Evolutionary conservation across 306 rosid genomes (phyloP).

Genomic region (Delonix regia): DNA sequence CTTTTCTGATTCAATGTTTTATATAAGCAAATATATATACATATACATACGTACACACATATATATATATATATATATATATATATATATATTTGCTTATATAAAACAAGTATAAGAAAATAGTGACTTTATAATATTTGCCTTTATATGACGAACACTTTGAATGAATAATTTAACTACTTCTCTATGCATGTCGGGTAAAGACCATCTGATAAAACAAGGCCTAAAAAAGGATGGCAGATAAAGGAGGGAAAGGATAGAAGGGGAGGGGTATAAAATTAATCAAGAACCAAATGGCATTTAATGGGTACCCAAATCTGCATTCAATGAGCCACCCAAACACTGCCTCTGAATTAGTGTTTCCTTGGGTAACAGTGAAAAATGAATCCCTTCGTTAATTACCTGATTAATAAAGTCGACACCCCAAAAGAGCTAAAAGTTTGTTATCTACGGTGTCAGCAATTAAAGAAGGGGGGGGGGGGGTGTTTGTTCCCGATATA

Average conservation of each 20-base stretch:
- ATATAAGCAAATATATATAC: background rate
- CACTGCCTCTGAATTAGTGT: slow-evolving; percentile 50
- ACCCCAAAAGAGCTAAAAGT: slow-evolving; percentile 23
- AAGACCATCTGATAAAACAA: slow-evolving; percentile 39
- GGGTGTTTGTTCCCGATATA: slow-evolving; percentile 43
- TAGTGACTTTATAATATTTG: no score
- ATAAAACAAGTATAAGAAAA: no score
- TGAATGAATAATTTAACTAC: slow-evolving; percentile 46
- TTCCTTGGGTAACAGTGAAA: slow-evolving; percentile 20
- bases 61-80: no score
- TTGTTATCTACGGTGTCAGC: slow-evolving; percentile 39
- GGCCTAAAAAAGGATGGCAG: slow-evolving; percentile 35
- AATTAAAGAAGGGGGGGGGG: slow-evolving; percentile 44
- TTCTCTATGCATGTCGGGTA: slow-evolving; percentile 49
- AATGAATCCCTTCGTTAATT: slow-evolving; percentile 11
- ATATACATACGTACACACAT: no score
- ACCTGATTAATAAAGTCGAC: slow-evolving; percentile 16
- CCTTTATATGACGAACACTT: slow-evolving; percentile 43
- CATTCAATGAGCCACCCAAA: slow-evolving; percentile 55
- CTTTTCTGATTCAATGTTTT: background rate
- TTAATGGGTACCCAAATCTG: slow-evolving; percentile 35
- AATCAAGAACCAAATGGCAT: slow-evolving; percentile 37
- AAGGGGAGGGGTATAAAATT: background rate
- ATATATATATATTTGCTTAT: no score
- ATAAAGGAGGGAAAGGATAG: background rate